Evolutionary conservation across 2,329 filamentous ascomycete genomes (phyloP).

Genomic region (Fusarium pseudonygamai): DNA sequence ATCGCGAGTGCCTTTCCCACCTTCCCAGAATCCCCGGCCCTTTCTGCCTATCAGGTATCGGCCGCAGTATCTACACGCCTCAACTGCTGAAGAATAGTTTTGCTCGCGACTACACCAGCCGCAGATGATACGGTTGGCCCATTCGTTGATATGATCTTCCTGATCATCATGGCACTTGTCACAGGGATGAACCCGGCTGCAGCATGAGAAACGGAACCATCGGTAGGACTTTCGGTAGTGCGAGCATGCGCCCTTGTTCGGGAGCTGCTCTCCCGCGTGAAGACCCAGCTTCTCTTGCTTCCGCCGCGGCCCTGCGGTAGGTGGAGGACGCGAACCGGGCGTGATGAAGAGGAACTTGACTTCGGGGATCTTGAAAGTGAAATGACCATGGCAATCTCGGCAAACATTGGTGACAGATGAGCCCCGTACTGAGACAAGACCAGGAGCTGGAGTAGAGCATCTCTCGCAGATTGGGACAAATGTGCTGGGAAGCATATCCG

Average conservation of each 20-base stretch:
- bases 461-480: constrained; percentile 81
- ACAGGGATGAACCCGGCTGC: constrained; percentile 66
- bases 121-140: constrained; percentile 86
- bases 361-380: constrained; percentile 81
- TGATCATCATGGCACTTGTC: constrained; percentile 79
- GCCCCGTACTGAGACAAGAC: constrained; percentile 77
- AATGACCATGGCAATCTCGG: constrained; percentile 80
- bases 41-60: constrained; percentile 73
- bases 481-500: constrained; percentile 80
- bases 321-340: constrained; percentile 56
- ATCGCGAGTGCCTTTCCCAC: constrained; percentile 83
- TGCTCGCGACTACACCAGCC: constrained; percentile 84
- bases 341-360: constrained; percentile 81
- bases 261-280: constrained; percentile 65
- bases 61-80: constrained; percentile 79
- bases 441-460: constrained; percentile 76
- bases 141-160: constrained; percentile 79
- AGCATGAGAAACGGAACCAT: constrained; percentile 74
- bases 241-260: constrained; percentile 61
- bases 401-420: constrained; percentile 80
- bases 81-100: constrained; percentile 71
- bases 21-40: constrained; percentile 83
- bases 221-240: constrained; percentile 69
- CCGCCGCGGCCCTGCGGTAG: constrained; percentile 54
- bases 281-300: constrained; percentile 65